Percentiles rank a stretch among this genome's conserved stretches.
phyloP scores from a whole-genome alignment of 2,329 filamentous ascomycete genomes.

The Coleophoma crateriformis region DNA sequence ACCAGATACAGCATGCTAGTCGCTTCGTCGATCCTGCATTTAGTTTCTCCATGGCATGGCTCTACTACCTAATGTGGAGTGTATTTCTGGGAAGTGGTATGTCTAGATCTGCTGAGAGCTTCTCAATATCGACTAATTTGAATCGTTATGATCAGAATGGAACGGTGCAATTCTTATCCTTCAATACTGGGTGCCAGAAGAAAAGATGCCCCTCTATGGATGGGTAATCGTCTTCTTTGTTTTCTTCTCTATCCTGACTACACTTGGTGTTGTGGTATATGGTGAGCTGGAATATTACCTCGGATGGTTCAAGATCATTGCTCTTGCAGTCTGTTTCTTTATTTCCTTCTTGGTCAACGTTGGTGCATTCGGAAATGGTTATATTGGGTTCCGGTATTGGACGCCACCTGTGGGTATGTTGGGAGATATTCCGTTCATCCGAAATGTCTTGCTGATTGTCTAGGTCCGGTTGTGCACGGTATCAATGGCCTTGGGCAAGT shows the following conservation, averaged over 20 bases:
- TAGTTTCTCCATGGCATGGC: slow-evolving; percentile 6
- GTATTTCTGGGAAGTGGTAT: slow-evolving; percentile 5
- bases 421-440: background rate
- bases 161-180: slow-evolving; percentile 9
- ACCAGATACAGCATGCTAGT: slow-evolving; percentile 4
- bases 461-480: slow-evolving; percentile 14
- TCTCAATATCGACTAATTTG: too few species aligned
- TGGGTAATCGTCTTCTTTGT: slow-evolving; percentile 8
- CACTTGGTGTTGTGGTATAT: slow-evolving; percentile 6
- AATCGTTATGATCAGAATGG: background rate
- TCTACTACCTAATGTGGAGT: slow-evolving; percentile 10
- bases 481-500: slow-evolving; percentile 18
- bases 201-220: slow-evolving; percentile 9
- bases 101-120: too few species aligned
- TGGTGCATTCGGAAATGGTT: slow-evolving; percentile 6
- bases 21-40: slow-evolving; percentile 10
- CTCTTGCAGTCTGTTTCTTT: slow-evolving; percentile 6
- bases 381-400: slow-evolving; percentile 10
- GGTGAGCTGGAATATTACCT: slow-evolving; percentile 8
- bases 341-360: slow-evolving; percentile 8
- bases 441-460: background rate
- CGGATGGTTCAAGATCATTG: slow-evolving; percentile 7
- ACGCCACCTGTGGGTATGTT: slow-evolving; percentile 6
- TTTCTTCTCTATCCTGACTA: slow-evolving; percentile 6
- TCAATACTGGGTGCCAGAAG: slow-evolving; percentile 11